Evolutionary conservation across 148 eudicot genomes (phyloP).

Genomic region (Heliosperma pusillum): DNA sequence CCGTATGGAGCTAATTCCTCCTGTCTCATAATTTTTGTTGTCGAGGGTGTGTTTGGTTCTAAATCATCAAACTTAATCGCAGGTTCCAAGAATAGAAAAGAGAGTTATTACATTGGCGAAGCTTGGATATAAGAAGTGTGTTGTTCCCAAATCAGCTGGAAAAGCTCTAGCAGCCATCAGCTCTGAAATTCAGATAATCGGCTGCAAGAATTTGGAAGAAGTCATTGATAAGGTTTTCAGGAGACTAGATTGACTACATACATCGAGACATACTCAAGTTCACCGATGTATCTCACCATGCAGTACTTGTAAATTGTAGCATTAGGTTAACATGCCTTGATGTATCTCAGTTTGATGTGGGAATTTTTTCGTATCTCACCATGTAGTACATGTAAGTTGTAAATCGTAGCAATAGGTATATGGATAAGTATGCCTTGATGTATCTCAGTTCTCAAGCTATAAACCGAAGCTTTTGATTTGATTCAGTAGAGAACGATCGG

Average conservation of each 20-base stretch:
- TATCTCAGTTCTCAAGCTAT: too few relatives aligned
- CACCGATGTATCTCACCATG: neutral
- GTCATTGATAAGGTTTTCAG: conserved; percentile 65
- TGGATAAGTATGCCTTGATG: too few relatives aligned
- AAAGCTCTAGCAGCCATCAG: conserved; percentile 40
- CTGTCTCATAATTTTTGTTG: neutral
- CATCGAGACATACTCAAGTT: too few relatives aligned
- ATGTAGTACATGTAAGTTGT: too few relatives aligned
- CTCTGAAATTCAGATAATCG: conserved; percentile 43
- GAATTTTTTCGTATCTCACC: too few relatives aligned
- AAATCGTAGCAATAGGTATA: too few relatives aligned
- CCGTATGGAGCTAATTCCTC: neutral
- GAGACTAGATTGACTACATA: neutral
- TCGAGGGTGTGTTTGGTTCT: neutral
- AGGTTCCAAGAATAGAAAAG: conserved; percentile 91
- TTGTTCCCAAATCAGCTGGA: conserved; percentile 57
- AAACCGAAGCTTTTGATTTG: too few relatives aligned
- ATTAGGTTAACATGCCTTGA: neutral
- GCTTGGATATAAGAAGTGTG: conserved; percentile 76
- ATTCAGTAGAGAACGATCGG: too few relatives aligned
- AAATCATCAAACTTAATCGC: conserved; percentile 9
- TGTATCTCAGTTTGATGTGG: too few relatives aligned
- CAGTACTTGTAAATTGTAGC: neutral
- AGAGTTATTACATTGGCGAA: conserved; percentile 69
- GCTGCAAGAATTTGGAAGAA: conserved; percentile 76